Conservation (phyloP, 441 rosid species). For the Gossypium schwendimanii region DNA sequence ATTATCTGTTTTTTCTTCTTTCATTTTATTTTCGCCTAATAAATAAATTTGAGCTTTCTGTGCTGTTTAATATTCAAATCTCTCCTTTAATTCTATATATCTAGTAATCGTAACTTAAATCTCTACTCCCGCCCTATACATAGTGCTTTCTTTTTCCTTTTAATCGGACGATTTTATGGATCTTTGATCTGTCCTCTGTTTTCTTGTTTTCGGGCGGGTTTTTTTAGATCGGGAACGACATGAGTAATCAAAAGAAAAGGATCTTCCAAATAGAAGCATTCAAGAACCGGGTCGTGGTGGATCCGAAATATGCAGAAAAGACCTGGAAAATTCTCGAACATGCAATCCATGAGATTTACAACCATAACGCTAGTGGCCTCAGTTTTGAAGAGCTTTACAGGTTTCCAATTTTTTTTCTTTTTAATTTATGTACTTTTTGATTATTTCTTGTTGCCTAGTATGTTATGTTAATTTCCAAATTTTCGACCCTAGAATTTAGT, state of each 20-base stretch:
- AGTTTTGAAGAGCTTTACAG: conserved; percentile 74
- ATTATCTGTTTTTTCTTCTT: neutral
- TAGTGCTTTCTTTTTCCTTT: neutral
- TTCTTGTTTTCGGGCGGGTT: neutral
- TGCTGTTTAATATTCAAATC: neutral
- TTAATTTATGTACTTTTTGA: neutral
- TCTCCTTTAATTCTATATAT: neutral
- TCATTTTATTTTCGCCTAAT: neutral
- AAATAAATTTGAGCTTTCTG: neutral
- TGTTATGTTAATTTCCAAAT: neutral
- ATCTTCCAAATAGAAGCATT: conserved; percentile 75
- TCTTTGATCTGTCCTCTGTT: neutral
- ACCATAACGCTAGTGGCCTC: conserved; percentile 71
- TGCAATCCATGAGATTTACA: conserved; percentile 74
- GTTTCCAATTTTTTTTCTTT: conserved; percentile 15
- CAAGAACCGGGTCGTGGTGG: conserved; percentile 71
- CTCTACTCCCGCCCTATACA: too few species aligned
- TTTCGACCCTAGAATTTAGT: neutral
- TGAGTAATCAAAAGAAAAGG: conserved; percentile 72
- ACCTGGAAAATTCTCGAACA: conserved; percentile 70
- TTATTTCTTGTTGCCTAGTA: neutral
- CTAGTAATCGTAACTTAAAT: neutral
- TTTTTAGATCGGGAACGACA: conserved; percentile 8
- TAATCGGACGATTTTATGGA: neutral
- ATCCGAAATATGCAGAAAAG: conserved; percentile 74